A percentile compares a stretch with the other conserved stretches of the same genome.
These are phyloP conservation scores for Fusarium sp. DNA, from an alignment of 2,329 filamentous ascomycete genomes.

Conservation along the genomic window DNA sequence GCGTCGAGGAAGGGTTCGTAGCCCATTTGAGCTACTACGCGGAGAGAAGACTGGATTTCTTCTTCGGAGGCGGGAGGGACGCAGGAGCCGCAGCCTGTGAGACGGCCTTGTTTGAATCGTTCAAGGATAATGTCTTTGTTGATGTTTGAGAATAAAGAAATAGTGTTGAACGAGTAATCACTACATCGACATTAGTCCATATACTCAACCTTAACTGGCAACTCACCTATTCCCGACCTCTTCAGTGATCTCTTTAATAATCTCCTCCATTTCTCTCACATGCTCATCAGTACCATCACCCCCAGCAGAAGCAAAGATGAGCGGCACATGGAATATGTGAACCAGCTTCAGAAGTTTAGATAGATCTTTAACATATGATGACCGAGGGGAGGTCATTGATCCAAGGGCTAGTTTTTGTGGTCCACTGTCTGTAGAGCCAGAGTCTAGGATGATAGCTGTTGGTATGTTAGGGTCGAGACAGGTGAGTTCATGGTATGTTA, in stretches of 20 bases:
- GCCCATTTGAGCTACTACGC: constrained; percentile 60
- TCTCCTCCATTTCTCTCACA: constrained; percentile 53
- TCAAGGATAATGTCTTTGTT: constrained; percentile 48
- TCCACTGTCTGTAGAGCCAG: constrained; percentile 51
- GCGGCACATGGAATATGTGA: constrained; percentile 49
- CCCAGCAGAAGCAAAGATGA: constrained; percentile 59
- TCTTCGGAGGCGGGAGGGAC: constrained; percentile 54
- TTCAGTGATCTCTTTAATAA: constrained; percentile 47
- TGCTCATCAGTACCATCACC: constrained; percentile 60
- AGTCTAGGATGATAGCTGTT: constrained; percentile 51
- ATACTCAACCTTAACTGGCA: accelerated
- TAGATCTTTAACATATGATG: constrained; percentile 57
- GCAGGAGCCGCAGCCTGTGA: constrained; percentile 53
- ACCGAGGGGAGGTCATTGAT: constrained; percentile 53
- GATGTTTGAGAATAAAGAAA: constrained; percentile 55
- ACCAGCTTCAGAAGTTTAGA: constrained; percentile 51
- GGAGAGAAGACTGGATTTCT: constrained; percentile 52
- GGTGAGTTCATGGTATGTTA: constrained; percentile 43
- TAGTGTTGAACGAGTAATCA: constrained; percentile 46
- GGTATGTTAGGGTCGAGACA: constrained; percentile 45
- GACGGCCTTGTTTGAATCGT: constrained; percentile 44
- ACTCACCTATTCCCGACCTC: constrained; percentile 19
- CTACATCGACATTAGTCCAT: neutral
- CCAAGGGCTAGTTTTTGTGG: constrained; percentile 57
- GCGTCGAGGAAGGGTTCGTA: constrained; percentile 57